These are phyloP conservation scores for Podospora didyma DNA, from an alignment of 495 filamentous ascomycete species.

Conservation along the genomic window DNA sequence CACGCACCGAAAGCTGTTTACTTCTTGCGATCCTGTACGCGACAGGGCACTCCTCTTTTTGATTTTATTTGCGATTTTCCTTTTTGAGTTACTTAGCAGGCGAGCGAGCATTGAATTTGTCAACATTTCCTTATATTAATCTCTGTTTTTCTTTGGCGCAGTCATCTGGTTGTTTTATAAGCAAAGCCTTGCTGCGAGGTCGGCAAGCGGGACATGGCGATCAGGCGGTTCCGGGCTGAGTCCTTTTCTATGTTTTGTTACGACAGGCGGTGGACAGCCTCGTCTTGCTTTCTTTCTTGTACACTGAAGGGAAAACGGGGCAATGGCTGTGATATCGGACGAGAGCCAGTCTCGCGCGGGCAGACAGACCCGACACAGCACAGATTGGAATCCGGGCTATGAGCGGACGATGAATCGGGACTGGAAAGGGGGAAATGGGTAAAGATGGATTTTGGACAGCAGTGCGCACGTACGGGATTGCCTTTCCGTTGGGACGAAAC, in stretches of 20 bases:
- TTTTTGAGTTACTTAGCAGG: constrained; percentile 23
- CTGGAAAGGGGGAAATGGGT: neutral
- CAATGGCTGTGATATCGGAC: constrained; percentile 1
- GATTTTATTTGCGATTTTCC: constrained; percentile 12
- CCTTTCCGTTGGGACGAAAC: neutral
- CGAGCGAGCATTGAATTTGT: constrained; percentile 25
- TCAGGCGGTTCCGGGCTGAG: constrained; percentile 16
- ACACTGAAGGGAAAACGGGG: neutral
- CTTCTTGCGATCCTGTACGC: constrained; percentile 17
- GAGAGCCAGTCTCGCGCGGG: constrained; percentile 13
- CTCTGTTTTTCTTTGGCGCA: constrained; percentile 21
- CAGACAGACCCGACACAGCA: constrained; percentile 6
- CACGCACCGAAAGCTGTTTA: constrained; percentile 33
- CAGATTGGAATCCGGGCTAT: constrained; percentile 2
- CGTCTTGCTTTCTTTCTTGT: constrained; percentile 1
- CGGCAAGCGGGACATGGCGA: constrained; percentile 14
- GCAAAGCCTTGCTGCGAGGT: constrained; percentile 20
- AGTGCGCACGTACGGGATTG: neutral
- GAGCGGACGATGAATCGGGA: neutral
- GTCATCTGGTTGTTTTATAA: constrained; percentile 20
- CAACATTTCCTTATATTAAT: constrained; percentile 16
- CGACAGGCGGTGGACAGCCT: neutral
- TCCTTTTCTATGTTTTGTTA: constrained; percentile 9
- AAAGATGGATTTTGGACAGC: neutral
- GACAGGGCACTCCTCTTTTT: constrained; percentile 17